These are phyloP conservation scores for Mortierella sp. DNA, from an alignment of 371 early-diverging fungal species.

Conservation along the genomic window DNA sequence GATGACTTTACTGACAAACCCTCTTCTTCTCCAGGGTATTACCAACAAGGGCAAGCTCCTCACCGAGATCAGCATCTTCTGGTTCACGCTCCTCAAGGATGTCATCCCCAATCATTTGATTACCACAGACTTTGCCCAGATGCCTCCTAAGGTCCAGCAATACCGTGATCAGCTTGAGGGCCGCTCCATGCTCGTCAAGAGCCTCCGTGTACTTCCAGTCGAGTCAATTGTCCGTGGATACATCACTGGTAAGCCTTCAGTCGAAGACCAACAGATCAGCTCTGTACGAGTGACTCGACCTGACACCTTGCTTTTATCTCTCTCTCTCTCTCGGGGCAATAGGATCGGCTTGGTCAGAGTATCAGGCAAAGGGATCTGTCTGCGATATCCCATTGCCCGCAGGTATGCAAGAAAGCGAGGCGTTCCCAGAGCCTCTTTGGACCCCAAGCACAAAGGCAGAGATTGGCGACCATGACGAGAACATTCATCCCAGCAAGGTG, in stretches of 20 bases:
- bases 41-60: constrained; percentile 96
- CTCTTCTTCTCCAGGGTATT: constrained; percentile 72
- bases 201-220: constrained; percentile 92
- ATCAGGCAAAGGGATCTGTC: constrained; percentile 90
- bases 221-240: constrained; percentile 99
- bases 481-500: constrained; percentile 94
- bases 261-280: too few species aligned
- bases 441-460: constrained; percentile 99
- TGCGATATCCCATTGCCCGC: constrained; percentile 89
- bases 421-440: constrained; percentile 85
- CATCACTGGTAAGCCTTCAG: constrained; percentile 75
- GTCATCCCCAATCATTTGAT: constrained; percentile 94
- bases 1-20: too few species aligned
- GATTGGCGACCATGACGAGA: constrained; percentile 96
- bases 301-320: not conserved
- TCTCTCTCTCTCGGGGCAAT: not conserved
- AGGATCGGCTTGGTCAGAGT: constrained; percentile 97
- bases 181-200: constrained; percentile 91
- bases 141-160: constrained; percentile 88
- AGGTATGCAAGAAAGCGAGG: constrained; percentile 86
- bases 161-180: constrained; percentile 90
- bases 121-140: constrained; percentile 91
- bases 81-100: constrained; percentile 91
- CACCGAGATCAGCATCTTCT: constrained; percentile 93
- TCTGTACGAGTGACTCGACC: not conserved